These are phyloP conservation scores for Cicer arietinum DNA, from an alignment of 306 rosid species.

Conservation along the genomic window DNA sequence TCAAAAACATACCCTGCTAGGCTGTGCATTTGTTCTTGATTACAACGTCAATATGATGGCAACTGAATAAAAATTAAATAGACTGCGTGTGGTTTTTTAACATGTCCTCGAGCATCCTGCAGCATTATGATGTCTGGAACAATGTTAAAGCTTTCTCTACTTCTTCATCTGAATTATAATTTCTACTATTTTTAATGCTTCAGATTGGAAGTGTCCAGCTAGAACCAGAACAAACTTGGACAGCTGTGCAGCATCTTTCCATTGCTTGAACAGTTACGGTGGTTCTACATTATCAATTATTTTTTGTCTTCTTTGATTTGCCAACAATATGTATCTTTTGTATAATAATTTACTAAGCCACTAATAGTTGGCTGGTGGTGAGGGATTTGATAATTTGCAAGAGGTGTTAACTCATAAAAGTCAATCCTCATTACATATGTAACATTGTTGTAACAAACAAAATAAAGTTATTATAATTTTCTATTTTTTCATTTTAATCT, in stretches of 20 bases:
- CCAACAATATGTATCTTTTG: slow-evolving; percentile 42
- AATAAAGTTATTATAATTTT: slow-evolving; percentile 6
- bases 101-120: background rate
- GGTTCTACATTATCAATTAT: slow-evolving; percentile 37
- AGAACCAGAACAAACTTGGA: slow-evolving; percentile 87
- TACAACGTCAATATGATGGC: slow-evolving; percentile 8
- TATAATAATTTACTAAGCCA: slow-evolving; percentile 42
- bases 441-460: slow-evolving; percentile 34
- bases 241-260: slow-evolving; percentile 79
- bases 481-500: background rate
- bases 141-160: slow-evolving; percentile 17
- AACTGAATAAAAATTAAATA: slow-evolving; percentile 21
- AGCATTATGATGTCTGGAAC: slow-evolving; percentile 32
- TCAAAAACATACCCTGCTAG: slow-evolving; percentile 13
- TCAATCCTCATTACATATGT: slow-evolving; percentile 27
- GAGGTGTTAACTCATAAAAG: slow-evolving; percentile 1
- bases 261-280: slow-evolving; percentile 54
- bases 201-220: slow-evolving; percentile 80
- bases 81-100: slow-evolving; percentile 14
- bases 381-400: slow-evolving; percentile 26
- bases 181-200: slow-evolving; percentile 37
- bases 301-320: slow-evolving; percentile 9
- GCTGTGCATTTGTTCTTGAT: slow-evolving; percentile 32
- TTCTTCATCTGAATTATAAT: slow-evolving; percentile 44
- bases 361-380: slow-evolving; percentile 24